A percentile compares a stretch with the other conserved stretches of the same genome.
Evolutionary conservation across 768 basidiomycete species (phyloP).

Genomic region (Pisolithus marmoratus): DNA sequence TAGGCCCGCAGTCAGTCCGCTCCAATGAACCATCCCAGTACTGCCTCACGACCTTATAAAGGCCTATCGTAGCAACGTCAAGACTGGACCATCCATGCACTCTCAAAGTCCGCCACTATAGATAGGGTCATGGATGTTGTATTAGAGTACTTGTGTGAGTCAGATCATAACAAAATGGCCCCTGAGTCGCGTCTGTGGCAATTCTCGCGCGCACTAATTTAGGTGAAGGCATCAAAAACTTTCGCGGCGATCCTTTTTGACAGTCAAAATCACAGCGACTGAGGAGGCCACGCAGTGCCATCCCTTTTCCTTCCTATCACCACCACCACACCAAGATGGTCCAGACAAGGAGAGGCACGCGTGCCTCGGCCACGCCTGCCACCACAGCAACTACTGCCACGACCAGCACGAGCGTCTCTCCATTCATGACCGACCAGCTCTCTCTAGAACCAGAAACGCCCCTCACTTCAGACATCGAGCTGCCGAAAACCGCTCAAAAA

Average conservation of each 20-base stretch:
- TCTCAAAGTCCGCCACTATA: too few relatives aligned
- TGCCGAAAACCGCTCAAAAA: not conserved
- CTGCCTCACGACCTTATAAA: too few relatives aligned
- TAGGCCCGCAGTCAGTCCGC: too few relatives aligned
- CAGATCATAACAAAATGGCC: not conserved
- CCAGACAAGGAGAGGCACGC: constrained; percentile 14
- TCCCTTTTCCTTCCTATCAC: not conserved
- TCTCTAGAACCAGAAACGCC: constrained; percentile 49
- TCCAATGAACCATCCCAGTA: too few relatives aligned
- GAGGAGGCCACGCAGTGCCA: not conserved
- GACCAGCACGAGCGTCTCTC: constrained; percentile 41
- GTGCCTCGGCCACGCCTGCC: constrained; percentile 14
- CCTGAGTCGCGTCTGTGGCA: constrained; percentile 26
- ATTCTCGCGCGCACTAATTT: constrained; percentile 21
- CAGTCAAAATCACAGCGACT: not conserved
- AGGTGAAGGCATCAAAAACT: constrained; percentile 7
- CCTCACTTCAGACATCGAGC: constrained; percentile 40
- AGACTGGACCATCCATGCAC: too few relatives aligned
- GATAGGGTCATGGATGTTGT: too few relatives aligned
- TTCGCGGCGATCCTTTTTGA: not conserved
- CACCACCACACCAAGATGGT: constrained; percentile 14
- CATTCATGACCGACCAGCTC: constrained; percentile 42
- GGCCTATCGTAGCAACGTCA: too few relatives aligned
- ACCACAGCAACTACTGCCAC: constrained; percentile 27
- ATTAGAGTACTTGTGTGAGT: not conserved